phyloP scores from a whole-genome alignment of 495 filamentous ascomycete genomes.

The Talaromyces borbonicus region DNA sequence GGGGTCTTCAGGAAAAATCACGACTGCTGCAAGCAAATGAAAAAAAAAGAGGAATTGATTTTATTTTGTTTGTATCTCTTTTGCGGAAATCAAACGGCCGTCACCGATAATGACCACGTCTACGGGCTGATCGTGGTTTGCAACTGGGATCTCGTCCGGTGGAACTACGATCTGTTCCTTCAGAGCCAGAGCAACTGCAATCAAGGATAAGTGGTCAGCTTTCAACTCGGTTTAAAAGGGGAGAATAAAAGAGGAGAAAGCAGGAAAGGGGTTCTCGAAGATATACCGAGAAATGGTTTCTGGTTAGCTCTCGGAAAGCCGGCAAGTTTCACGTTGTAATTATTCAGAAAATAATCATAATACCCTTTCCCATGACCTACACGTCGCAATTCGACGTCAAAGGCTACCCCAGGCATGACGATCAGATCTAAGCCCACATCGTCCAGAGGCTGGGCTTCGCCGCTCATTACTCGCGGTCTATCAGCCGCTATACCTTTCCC shows the following conservation, averaged over 20 bases:
- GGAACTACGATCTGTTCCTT: constrained; percentile 70
- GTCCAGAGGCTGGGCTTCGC: too few species aligned
- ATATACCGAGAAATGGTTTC: constrained; percentile 53
- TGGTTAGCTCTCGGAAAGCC: constrained; percentile 26
- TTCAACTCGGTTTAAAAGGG: neutral
- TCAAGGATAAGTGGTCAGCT: neutral
- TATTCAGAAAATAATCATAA: constrained; percentile 84
- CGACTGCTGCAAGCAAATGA: neutral
- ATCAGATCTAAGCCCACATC: constrained; percentile 68
- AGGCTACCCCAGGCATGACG: constrained; percentile 89
- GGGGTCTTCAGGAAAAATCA: neutral
- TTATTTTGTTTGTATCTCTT: neutral
- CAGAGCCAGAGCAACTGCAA: constrained; percentile 75
- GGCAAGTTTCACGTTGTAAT: constrained; percentile 45
- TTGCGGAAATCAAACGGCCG: constrained; percentile 23
- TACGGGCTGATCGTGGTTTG: constrained; percentile 53
- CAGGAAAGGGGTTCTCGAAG: neutral
- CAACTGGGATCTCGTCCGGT: constrained; percentile 54
- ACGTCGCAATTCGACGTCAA: constrained; percentile 64
- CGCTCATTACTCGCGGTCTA: constrained; percentile 8
- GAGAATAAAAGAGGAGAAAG: constrained; percentile 3
- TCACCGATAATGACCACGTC: constrained; percentile 59
- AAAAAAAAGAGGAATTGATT: neutral
- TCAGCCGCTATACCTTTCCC: constrained; percentile 23
- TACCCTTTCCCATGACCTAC: constrained; percentile 95